Evolutionary conservation across 306 rosid species (phyloP).

Genomic region (Ormosia semicastrata): DNA sequence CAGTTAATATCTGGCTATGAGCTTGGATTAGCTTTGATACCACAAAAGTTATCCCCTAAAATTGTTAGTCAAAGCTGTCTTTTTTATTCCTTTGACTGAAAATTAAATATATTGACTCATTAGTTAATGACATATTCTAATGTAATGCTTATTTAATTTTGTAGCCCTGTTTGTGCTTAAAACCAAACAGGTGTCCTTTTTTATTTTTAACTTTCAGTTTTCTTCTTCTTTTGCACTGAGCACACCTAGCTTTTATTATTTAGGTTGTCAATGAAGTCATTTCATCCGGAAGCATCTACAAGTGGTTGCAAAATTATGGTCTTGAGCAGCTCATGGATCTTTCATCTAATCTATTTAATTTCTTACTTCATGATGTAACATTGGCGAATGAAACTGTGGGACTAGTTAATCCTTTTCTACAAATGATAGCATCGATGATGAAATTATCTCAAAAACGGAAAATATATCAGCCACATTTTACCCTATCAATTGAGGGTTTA

Average conservation of each 20-base stretch:
- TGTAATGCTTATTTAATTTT: neutral
- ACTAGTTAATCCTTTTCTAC: constrained; percentile 52
- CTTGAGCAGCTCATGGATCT: constrained; percentile 87
- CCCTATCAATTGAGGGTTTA: constrained; percentile 65
- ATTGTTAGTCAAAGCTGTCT: neutral
- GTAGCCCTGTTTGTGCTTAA: neutral
- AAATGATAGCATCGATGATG: constrained; percentile 47
- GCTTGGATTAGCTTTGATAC: constrained; percentile 6
- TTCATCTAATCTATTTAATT: constrained; percentile 54
- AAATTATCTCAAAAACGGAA: constrained; percentile 73
- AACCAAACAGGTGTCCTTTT: constrained; percentile 3
- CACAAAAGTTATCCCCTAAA: neutral
- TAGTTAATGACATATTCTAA: neutral
- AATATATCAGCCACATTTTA: constrained; percentile 71
- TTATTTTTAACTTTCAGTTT: neutral
- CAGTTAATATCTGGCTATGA: neutral
- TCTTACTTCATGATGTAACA: constrained; percentile 44
- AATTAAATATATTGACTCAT: neutral
- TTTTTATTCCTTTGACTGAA: neutral
- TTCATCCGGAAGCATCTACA: constrained; percentile 55
- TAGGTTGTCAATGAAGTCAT: constrained; percentile 69
- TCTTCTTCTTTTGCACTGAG: constrained; percentile 12
- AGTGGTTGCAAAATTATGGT: constrained; percentile 76
- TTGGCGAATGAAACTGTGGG: constrained; percentile 39
- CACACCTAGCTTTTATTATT: constrained; percentile 18